These are phyloP conservation scores for Metahyphopichia silvanorum DNA, from an alignment of 805 yeast species.

Conservation along the genomic window DNA sequence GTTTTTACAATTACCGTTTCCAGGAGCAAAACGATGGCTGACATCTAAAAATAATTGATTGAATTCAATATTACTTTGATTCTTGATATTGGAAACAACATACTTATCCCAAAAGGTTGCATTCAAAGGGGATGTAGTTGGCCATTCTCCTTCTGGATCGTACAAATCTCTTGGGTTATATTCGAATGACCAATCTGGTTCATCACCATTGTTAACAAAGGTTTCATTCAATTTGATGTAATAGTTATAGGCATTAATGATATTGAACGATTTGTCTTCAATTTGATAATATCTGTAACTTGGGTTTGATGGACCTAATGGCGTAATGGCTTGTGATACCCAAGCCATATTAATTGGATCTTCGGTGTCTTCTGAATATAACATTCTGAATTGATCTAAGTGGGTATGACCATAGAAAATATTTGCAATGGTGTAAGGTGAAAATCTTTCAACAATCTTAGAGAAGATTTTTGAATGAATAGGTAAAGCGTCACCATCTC, in stretches of 20 bases:
- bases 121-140: constrained; percentile 54
- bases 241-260: constrained; percentile 58
- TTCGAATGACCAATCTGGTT: constrained; percentile 60
- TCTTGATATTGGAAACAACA: constrained; percentile 46
- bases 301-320: constrained; percentile 58
- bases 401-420: constrained; percentile 73
- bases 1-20: constrained; percentile 45
- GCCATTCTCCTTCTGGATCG: constrained; percentile 54
- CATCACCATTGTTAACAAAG: constrained; percentile 48
- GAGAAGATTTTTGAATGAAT: constrained; percentile 54
- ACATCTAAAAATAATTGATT: constrained; percentile 50
- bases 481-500: constrained; percentile 56
- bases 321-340: constrained; percentile 66
- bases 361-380: constrained; percentile 44
- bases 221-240: constrained; percentile 60
- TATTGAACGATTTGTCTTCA: constrained; percentile 56
- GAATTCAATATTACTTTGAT: constrained; percentile 31
- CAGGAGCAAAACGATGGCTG: constrained; percentile 55
- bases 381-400: constrained; percentile 60
- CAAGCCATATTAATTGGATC: constrained; percentile 56
- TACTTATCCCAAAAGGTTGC: constrained; percentile 62
- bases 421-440: constrained; percentile 66
- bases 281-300: constrained; percentile 72
- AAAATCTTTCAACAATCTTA: constrained; percentile 61
- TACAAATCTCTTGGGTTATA: constrained; percentile 64